Base-by-base conservation (phyloP, 208 protist species). In the Herpetomonas tarakana region DNA sequence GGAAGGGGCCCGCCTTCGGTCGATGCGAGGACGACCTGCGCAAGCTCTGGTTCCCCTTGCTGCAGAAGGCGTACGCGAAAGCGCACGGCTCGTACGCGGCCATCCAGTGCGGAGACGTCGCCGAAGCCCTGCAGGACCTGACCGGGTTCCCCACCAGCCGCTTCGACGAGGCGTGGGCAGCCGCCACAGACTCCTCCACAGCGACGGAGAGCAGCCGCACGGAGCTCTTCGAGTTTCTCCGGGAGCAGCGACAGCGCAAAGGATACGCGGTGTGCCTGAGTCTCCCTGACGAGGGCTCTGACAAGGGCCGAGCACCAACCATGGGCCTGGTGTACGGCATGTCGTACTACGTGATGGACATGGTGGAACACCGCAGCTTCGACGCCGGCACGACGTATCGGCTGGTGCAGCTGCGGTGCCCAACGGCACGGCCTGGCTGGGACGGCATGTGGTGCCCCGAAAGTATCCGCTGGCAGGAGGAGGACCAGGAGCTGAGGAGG, bases 1-100 rank as follows among this genome's bases (percentile, higher is more conserved):
- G 58, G 22, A 52, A 58, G 21, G 60, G 58, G 11, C 81, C 74
- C 0, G 52, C 65, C 52, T 71, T 78, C 49, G 74, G 61, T 4
- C 65, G 72, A 21, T 75, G 68, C 58, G 18, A 55, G 0, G 24
- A 76, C 11, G 80, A 91, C 59, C 69, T 70, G 46, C 56, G 73
- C 26, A 74, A 91, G 58, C 55, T 93, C 35, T 96, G 89, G 89
- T 71, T 78, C 21, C 69, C 79, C 12, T 54, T 96, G 25, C 58
- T 93, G 38, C 76, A 95, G 61, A 95, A 95, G 78, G 89, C 83
- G 14, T 93, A 96, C 71, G 87, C 87, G 26, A 96, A 93, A 71
- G 35, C 81, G 19, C 58, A 86, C 66, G 86, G 86, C 35, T 81
- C 74, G 19, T 94, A 92, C 72, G 71, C 77, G 1, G 75, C 76